Percentiles rank a stretch among this genome's conserved stretches.
phyloP scores from a whole-genome alignment of 2,329 filamentous ascomycete genomes.

The Diplodia corticola region DNA sequence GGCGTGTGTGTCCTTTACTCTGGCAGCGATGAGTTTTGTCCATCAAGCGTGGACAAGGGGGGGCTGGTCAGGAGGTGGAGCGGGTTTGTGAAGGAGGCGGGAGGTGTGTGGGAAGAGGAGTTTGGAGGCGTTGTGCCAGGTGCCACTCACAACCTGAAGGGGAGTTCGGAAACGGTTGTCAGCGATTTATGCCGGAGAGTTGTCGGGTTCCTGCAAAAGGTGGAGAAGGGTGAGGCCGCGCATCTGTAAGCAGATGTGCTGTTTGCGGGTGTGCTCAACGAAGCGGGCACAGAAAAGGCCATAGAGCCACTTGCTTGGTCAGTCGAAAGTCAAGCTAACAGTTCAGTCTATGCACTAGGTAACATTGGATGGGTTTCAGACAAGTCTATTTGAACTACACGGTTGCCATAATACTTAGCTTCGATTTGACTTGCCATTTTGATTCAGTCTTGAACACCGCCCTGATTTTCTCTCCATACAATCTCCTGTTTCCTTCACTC shows the following conservation, averaged over 20 bases:
- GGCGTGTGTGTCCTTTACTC: slow-evolving; percentile 66
- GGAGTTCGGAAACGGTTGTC: slow-evolving; percentile 49
- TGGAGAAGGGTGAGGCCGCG: not conserved
- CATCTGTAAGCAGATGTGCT: not conserved
- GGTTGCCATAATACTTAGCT: too few relatives aligned
- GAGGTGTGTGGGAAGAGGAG: slow-evolving; percentile 50
- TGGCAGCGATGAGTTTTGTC: slow-evolving; percentile 66
- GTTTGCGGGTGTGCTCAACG: not conserved
- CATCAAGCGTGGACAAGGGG: slow-evolving; percentile 58
- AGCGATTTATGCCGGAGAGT: slow-evolving; percentile 54
- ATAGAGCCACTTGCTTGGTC: too few relatives aligned
- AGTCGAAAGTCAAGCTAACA: too few relatives aligned
- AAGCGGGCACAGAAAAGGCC: too few relatives aligned
- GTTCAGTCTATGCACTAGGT: too few relatives aligned
- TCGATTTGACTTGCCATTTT: not conserved
- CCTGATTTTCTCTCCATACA: not conserved
- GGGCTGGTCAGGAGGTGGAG: slow-evolving; percentile 61
- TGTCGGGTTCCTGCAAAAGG: slow-evolving; percentile 47
- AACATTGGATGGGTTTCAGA: too few relatives aligned
- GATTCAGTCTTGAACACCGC: not conserved
- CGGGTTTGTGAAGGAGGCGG: slow-evolving; percentile 43
- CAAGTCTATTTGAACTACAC: too few relatives aligned
- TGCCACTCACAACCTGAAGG: slow-evolving; percentile 55
- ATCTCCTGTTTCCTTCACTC: not conserved
- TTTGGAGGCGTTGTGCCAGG: slow-evolving; percentile 52